A percentile compares a stretch with the other conserved stretches of the same genome.
Evolutionary conservation across 192 early-diverging fungal genomes (phyloP).

Genomic region (Borealophlyctis nickersoniae): DNA sequence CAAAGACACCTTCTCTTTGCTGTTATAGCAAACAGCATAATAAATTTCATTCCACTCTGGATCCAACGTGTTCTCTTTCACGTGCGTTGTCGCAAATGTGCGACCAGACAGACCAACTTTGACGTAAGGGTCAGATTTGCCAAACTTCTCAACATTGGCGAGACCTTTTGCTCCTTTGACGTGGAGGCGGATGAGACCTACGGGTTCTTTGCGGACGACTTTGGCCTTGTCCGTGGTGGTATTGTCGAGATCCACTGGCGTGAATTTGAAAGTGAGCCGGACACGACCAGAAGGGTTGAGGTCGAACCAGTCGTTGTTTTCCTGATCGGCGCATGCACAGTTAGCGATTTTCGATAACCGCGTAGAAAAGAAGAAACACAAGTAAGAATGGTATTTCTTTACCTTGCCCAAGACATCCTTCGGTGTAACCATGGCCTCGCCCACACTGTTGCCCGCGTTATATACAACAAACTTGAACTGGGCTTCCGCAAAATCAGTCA

Average conservation of each 20-base stretch:
- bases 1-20: conserved; percentile 69
- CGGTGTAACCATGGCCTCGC: conserved; percentile 40
- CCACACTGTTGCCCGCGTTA: conserved; percentile 43
- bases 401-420: conserved; percentile 42
- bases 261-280: conserved; percentile 70
- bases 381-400: background rate
- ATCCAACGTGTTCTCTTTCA: conserved; percentile 77
- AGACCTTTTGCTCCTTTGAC: conserved; percentile 71
- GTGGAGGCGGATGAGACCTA: conserved; percentile 77
- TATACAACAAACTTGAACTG: conserved; percentile 59
- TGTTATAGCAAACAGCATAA: conserved; percentile 77
- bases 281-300: conserved; percentile 55
- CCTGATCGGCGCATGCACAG: conserved; percentile 17
- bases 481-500: conserved; percentile 63
- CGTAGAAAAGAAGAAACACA: conserved; percentile 17
- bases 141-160: conserved; percentile 80
- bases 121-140: conserved; percentile 91
- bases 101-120: conserved; percentile 63
- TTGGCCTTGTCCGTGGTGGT: conserved; percentile 42
- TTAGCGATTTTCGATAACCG: conserved; percentile 19
- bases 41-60: conserved; percentile 91
- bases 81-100: conserved; percentile 70
- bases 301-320: conserved; percentile 58
- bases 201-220: conserved; percentile 51
- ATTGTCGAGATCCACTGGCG: conserved; percentile 74